Evolutionary conservation across 129 eudicot genomes (phyloP), one percentile per base, ranked within the genome.

Genomic region (Arctium lappa): DNA sequence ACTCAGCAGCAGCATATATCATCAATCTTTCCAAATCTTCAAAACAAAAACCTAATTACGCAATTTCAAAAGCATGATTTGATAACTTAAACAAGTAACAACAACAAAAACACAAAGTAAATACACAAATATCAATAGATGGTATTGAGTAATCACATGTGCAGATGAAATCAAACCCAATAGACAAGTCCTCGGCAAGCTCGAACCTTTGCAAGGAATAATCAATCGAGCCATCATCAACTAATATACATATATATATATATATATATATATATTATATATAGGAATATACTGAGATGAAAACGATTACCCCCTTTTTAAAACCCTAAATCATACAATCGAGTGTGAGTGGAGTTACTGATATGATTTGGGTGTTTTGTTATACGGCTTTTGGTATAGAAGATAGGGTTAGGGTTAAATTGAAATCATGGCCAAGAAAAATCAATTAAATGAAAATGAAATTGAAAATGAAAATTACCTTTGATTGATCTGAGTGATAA

Each of bases 141-240:
- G 79, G 87, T 81, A 76, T 80, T 27, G 82, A 84, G 83, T 78
- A 95, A 91, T 95, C 97, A 95, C 97, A 88, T 89, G 93, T 76
- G 91, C 89, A 78, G 88, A 88, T 15, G 98, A 88, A 86, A 93
- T 86, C 93, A 95, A 91, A 86, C 97, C 94, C 97, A 93, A 84
- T 79, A 93, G 86, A 82, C 91, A 91, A 42, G 92, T 87, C 93
- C 86, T 95, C 80, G 88, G 88, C 71, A 91, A 86, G 85, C 88
- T 89, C 60, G 90, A 88, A 83, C 95, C 91, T 88, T 88, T 95
- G 92, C 88, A 90, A 2, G 97, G 98, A 65, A 91, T 88, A 84
- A 95, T 86, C 98, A 93, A 93, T 81, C 99, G 91, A 83, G 98
- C 96, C 99, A 95, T 95, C 87, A 79, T 77, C 87, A 80, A 86